Evolutionary conservation across 2,329 filamentous ascomycete genomes (phyloP).

Genomic region (Diplocarpon rosae): DNA sequence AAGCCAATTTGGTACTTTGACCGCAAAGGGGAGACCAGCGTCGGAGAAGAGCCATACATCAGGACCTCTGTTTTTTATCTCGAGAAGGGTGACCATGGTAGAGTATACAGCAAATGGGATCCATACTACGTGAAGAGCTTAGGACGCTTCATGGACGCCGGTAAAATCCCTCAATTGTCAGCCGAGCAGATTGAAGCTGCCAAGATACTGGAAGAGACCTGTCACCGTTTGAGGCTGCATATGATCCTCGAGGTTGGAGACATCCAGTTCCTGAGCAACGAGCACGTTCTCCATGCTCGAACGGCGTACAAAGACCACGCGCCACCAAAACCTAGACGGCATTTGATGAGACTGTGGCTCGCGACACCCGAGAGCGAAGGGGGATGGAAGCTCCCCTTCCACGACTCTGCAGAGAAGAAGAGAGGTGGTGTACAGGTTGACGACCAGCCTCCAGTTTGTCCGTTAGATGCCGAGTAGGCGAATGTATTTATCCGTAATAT

Average conservation of each 20-base stretch:
- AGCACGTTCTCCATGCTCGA: constrained; percentile 68
- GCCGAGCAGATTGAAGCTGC: constrained; percentile 57
- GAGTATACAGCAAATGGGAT: constrained; percentile 79
- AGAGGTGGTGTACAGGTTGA: constrained; percentile 82
- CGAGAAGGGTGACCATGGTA: constrained; percentile 52
- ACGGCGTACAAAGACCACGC: constrained; percentile 68
- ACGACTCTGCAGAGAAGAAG: constrained; percentile 74
- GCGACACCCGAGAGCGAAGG: constrained; percentile 72
- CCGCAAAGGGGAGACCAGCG: constrained; percentile 71
- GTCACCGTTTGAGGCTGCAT: constrained; percentile 57
- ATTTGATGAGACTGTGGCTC: constrained; percentile 77
- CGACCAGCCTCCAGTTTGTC: constrained; percentile 62
- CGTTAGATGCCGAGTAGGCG: constrained; percentile 62
- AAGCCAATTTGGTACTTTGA: constrained; percentile 86
- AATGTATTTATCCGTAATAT: not conserved
- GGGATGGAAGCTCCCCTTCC: constrained; percentile 76
- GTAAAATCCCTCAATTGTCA: constrained; percentile 61
- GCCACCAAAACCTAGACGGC: constrained; percentile 58
- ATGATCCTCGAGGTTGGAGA: constrained; percentile 82
- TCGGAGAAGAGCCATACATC: constrained; percentile 66
- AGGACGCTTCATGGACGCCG: constrained; percentile 59
- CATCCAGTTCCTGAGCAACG: constrained; percentile 77
- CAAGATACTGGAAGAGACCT: constrained; percentile 56
- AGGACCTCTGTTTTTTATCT: constrained; percentile 64
- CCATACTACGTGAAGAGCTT: constrained; percentile 78